Conservation (phyloP, 495 filamentous ascomycete genomes). For the Achaetomiella virescens region DNA sequence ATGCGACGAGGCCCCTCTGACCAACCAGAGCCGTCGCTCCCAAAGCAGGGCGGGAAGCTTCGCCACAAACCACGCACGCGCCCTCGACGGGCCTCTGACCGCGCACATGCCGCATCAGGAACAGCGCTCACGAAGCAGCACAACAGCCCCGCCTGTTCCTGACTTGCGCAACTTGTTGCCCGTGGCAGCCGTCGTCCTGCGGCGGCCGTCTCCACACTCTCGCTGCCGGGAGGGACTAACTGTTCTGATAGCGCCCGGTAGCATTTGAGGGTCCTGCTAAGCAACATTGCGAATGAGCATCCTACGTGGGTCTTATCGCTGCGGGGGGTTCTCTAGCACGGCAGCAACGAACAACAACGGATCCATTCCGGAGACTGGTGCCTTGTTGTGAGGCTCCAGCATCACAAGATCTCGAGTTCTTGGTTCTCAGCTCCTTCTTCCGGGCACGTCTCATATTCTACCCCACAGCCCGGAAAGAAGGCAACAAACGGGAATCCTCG, state of each 20-base stretch:
- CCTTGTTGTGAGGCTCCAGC: too few relatives aligned
- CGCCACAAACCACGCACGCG: constrained; percentile 18
- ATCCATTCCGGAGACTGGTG: too few relatives aligned
- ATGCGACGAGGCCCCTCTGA: constrained; percentile 9
- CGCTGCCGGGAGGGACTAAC: neutral
- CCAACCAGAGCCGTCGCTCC: constrained; percentile 16
- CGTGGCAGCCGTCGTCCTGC: neutral
- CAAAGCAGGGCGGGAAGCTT: constrained; percentile 15
- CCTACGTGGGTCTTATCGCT: too few relatives aligned
- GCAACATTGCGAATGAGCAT: too few relatives aligned
- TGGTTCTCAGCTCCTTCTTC: too few relatives aligned
- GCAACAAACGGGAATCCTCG: too few relatives aligned
- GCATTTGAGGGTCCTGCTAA: too few relatives aligned
- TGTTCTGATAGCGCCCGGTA: neutral
- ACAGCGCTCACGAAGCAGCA: constrained; percentile 5
- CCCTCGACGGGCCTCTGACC: neutral
- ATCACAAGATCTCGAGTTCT: too few relatives aligned
- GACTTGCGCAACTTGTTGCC: constrained; percentile 2
- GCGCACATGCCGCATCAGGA: constrained; percentile 3
- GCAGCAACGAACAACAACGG: too few relatives aligned
- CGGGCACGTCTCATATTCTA: too few relatives aligned
- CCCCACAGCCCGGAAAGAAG: too few relatives aligned
- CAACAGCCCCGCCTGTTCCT: neutral
- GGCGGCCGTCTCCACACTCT: neutral
- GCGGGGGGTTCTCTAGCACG: too few relatives aligned